Conservation (phyloP, 2,329 filamentous ascomycete species). For the Lanzia echinophila region DNA sequence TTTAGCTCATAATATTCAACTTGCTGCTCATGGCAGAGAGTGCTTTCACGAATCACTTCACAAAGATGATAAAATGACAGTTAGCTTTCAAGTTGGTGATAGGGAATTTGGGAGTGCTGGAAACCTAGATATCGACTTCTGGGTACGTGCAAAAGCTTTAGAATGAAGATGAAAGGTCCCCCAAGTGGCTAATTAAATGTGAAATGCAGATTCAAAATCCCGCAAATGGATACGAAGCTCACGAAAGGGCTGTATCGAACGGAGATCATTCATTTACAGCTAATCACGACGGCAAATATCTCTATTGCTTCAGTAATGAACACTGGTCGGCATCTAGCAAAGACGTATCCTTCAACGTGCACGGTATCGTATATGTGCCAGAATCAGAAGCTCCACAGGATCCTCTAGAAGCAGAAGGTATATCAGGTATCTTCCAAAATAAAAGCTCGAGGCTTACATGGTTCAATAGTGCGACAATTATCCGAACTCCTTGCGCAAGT, state of each 20-base stretch:
- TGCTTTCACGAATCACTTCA: conserved; percentile 96
- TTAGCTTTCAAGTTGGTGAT: conserved; percentile 97
- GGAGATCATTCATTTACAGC: conserved; percentile 93
- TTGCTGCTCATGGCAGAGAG: conserved; percentile 87
- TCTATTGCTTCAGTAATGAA: conserved; percentile 99
- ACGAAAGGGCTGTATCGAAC: conserved; percentile 74
- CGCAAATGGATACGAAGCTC: conserved; percentile 64
- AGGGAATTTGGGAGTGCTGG: conserved; percentile 91
- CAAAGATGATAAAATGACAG: conserved; percentile 94
- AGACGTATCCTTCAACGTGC: conserved; percentile 98
- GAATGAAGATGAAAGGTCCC: neutral
- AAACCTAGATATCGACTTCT: conserved; percentile 96
- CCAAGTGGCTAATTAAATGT: conserved; percentile 14
- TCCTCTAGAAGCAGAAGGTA: conserved; percentile 86
- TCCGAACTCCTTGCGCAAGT: conserved; percentile 83
- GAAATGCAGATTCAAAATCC: conserved; percentile 69
- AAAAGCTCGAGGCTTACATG: conserved; percentile 1
- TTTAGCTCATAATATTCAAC: conserved; percentile 88
- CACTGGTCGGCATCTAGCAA: conserved; percentile 94
- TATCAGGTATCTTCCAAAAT: conserved; percentile 16
- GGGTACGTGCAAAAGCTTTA: conserved; percentile 54
- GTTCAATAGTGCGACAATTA: conserved; percentile 62
- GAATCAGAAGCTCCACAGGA: conserved; percentile 79
- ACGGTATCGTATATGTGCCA: conserved; percentile 94
- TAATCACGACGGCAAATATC: conserved; percentile 76